phyloP scores from a whole-genome alignment of 257 asterid genomes.

The Haberlea rhodopensis region DNA sequence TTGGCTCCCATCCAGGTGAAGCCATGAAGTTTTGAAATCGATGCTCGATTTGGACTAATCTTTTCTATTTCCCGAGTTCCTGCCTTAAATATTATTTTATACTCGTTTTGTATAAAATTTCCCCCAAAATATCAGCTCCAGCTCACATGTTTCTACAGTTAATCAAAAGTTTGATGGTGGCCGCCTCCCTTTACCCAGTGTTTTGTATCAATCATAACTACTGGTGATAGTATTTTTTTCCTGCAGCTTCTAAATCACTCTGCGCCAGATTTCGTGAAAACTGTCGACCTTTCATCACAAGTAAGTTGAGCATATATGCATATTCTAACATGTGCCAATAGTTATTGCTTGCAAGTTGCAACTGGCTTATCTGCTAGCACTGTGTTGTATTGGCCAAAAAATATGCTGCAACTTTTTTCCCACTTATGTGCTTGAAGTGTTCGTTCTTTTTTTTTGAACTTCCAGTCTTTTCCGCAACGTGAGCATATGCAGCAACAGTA shows the following conservation, averaged over 20 bases:
- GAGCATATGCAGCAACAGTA: constrained; percentile 84
- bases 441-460: constrained; percentile 26
- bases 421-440: constrained; percentile 19
- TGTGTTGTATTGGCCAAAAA: constrained; percentile 14
- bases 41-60: not conserved
- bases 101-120: not conserved
- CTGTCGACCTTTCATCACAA: constrained; percentile 59
- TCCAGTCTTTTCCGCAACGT: constrained; percentile 64
- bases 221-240: constrained; percentile 27
- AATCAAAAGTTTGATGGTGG: not conserved
- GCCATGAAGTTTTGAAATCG: not conserved
- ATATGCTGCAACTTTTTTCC: constrained; percentile 1
- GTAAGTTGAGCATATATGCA: constrained; percentile 46
- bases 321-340: constrained; percentile 14
- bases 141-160: constrained; percentile 15
- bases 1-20: not conserved
- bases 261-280: constrained; percentile 64
- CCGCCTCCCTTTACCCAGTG: constrained; percentile 1
- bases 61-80: not conserved
- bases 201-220: constrained; percentile 2
- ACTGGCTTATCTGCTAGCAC: constrained; percentile 7
- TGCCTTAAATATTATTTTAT: not conserved
- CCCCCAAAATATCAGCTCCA: constrained; percentile 1
- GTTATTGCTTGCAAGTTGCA: constrained; percentile 8
- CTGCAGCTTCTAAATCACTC: constrained; percentile 85